Base-by-base conservation (phyloP, 805 yeast genomes). In the Lachancea lanzarotensis region DNA sequence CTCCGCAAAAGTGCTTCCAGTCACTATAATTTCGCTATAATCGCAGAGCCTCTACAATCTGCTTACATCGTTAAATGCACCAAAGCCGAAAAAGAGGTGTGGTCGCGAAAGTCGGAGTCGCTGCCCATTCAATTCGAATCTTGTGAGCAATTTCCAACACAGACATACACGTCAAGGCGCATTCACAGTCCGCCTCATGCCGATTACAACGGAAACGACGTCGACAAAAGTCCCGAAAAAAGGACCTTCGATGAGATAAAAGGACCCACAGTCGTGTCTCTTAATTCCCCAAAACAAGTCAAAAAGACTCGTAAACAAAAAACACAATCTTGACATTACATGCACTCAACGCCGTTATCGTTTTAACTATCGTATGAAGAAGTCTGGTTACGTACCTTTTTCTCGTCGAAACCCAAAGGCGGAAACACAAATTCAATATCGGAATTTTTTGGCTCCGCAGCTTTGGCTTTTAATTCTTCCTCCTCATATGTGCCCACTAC, bases 1-100 rank as follows among this genome's bases (percentile, higher is more conserved):
- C 34, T 52, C 11, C 25, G 39, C 37, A 45, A 19, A 20, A 48
- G 42, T 18, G 31, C 30, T 11, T 27, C 42, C 10, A 15, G 44
- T 3, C 41, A 42, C 5, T 36, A 45, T 19, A 52, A 35, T 18
- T 57, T 38, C 41, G 62, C 59, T 5, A 57, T 63, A 8, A 47
- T 62, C 3, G 61, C 63, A 3, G 63, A 63, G 39, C 68, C 68
- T 4, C 40, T 62, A 10, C 49, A 51, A 38, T 50, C 46, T 2
- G 62, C 68, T 1, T 59, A 55, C 40, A 45, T 62, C 2, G 52
- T 60, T n/a, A 50, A 46, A 47, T 35, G 53, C 9, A 40, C 58
- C 1, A 36, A 31, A 12, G 38, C 42, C 8, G 67, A 62, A 39
- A 52, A 54, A 38, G 44, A 43, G 8, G 15, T 13, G 8, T 55